A percentile compares a stretch with the other conserved stretches of the same genome.
phyloP scores from a whole-genome alignment of 2,329 filamentous ascomycete species.

The Fusarium sublunatum region DNA sequence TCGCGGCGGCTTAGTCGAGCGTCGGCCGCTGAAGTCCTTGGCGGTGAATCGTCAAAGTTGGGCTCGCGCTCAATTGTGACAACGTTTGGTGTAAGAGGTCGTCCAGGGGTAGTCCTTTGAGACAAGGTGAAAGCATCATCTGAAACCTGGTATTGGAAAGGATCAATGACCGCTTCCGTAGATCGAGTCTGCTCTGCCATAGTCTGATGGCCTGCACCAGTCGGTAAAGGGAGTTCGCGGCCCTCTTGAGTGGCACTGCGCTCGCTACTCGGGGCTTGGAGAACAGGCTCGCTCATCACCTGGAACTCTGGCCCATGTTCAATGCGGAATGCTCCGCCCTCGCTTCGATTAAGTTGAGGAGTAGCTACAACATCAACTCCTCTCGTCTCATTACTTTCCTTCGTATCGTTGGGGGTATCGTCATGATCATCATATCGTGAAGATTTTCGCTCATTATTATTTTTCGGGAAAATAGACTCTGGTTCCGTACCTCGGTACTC shows the following conservation, averaged over 20 bases:
- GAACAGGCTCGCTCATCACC: constrained; percentile 38
- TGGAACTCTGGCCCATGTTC: constrained; percentile 48
- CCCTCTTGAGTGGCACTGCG: constrained; percentile 45
- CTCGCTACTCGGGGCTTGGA: constrained; percentile 41
- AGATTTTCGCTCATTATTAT: constrained; percentile 48
- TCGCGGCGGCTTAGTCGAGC: constrained; percentile 62
- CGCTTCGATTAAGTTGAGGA: constrained; percentile 40
- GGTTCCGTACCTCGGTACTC: constrained; percentile 47
- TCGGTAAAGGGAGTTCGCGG: constrained; percentile 43
- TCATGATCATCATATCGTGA: constrained; percentile 50
- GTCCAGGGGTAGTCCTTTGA: constrained; percentile 51
- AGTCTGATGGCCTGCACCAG: constrained; percentile 46
- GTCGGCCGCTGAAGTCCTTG: constrained; percentile 43
- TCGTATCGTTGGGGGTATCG: constrained; percentile 45
- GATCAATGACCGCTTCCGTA: constrained; percentile 58
- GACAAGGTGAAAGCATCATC: constrained; percentile 64
- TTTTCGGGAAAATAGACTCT: constrained; percentile 46
- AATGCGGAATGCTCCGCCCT: constrained; percentile 45
- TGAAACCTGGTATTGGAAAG: constrained; percentile 68
- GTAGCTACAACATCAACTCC: constrained; percentile 44
- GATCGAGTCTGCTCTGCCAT: constrained; percentile 42
- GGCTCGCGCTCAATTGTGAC: constrained; percentile 67
- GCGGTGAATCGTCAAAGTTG: constrained; percentile 56
- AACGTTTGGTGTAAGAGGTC: constrained; percentile 62
- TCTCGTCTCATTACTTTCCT: constrained; percentile 36